Conservation (phyloP, 164 flowering plant genomes). For the Platanus orientalis region DNA sequence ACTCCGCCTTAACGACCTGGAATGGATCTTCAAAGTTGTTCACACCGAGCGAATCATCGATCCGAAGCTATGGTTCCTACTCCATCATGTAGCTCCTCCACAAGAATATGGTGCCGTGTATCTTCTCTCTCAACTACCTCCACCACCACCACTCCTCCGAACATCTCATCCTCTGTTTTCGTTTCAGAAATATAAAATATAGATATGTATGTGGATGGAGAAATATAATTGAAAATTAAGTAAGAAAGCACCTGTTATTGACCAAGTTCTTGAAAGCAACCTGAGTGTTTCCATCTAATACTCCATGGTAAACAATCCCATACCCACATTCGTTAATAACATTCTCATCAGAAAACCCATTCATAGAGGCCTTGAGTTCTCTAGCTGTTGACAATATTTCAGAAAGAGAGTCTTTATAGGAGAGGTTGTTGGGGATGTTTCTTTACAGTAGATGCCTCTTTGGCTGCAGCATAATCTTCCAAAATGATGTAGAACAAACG, state of each 20-base stretch:
- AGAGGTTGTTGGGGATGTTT: too few relatives aligned
- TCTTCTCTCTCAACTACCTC: conserved; percentile 47
- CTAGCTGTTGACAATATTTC: too few relatives aligned
- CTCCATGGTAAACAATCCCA: conserved; percentile 26
- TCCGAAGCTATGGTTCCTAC: conserved; percentile 45
- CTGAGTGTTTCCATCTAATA: conserved; percentile 12
- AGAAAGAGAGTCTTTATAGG: too few relatives aligned
- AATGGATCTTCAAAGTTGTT: conserved; percentile 52
- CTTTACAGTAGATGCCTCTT: too few relatives aligned
- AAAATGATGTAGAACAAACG: too few relatives aligned
- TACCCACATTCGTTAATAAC: conserved; percentile 28
- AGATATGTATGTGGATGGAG: too few relatives aligned
- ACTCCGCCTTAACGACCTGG: conserved; percentile 25
- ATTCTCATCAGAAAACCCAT: conserved; percentile 23
- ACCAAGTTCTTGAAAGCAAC: conserved; percentile 30
- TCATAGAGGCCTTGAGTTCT: conserved; percentile 19
- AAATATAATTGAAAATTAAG: neutral
- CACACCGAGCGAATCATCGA: conserved; percentile 53
- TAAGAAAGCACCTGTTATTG: too few relatives aligned
- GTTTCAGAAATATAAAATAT: too few relatives aligned
- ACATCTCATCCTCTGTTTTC: too few relatives aligned
- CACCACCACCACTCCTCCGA: too few relatives aligned
- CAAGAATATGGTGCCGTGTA: conserved; percentile 57
- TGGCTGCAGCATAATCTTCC: too few relatives aligned
- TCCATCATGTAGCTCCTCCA: conserved; percentile 43